These are phyloP conservation scores for Starmerella powellii DNA, from an alignment of 805 yeast species.

Conservation along the genomic window DNA sequence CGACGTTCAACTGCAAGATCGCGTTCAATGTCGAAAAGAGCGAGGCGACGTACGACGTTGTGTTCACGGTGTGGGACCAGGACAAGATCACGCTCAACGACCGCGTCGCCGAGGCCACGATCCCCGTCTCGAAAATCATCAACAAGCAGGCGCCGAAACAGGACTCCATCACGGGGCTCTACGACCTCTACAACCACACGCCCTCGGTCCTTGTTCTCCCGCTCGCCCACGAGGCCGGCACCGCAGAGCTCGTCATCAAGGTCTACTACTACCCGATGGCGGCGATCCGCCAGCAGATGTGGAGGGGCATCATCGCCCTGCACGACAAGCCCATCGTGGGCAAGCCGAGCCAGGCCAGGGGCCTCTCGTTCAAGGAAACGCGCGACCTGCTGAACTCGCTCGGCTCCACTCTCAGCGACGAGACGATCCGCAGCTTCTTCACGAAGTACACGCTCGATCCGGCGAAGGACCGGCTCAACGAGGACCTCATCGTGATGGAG, in stretches of 20 bases:
- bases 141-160: conserved; percentile 26
- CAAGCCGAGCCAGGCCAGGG: background rate
- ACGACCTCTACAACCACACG: conserved; percentile 20
- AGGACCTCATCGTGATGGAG: conserved; percentile 43
- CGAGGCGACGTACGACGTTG: conserved; percentile 54
- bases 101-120: conserved; percentile 53
- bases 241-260: conserved; percentile 39
- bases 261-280: conserved; percentile 58
- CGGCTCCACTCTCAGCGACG: conserved; percentile 38
- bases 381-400: conserved; percentile 51
- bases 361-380: conserved; percentile 47
- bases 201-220: conserved; percentile 16
- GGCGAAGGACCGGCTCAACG: conserved; percentile 35
- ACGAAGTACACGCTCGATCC: conserved; percentile 25
- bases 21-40: conserved; percentile 62
- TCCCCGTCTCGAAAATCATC: conserved; percentile 43
- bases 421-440: conserved; percentile 27
- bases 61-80: conserved; percentile 67
- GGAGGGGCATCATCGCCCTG: conserved; percentile 50
- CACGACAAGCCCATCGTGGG: conserved; percentile 29
- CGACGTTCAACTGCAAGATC: conserved; percentile 66
- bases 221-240: conserved; percentile 18
- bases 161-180: conserved; percentile 30
- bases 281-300: conserved; percentile 51
- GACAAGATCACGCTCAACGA: conserved; percentile 78